phyloP scores from a whole-genome alignment of 2,329 filamentous ascomycete genomes.

The Microcyclospora tardicrescens region DNA sequence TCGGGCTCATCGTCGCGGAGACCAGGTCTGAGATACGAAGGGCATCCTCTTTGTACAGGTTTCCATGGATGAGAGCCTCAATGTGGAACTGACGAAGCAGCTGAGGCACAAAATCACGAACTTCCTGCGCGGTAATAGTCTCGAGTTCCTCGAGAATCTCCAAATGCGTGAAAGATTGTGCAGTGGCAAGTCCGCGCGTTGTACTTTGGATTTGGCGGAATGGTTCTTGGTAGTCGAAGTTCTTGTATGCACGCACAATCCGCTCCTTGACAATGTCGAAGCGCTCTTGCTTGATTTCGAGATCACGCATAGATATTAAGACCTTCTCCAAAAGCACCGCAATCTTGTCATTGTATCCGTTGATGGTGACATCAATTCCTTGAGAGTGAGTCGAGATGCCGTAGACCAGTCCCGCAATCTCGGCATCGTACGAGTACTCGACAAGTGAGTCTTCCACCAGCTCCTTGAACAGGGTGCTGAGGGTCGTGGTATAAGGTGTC shows the following conservation, averaged over 20 bases:
- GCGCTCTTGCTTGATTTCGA: constrained; percentile 72
- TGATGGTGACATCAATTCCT: constrained; percentile 65
- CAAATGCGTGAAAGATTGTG: constrained; percentile 66
- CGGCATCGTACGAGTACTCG: constrained; percentile 92
- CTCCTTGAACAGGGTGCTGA: constrained; percentile 68
- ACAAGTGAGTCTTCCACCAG: constrained; percentile 78
- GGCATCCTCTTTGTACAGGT: constrained; percentile 87
- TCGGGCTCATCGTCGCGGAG: constrained; percentile 63
- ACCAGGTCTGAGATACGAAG: constrained; percentile 73
- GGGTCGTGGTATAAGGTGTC: constrained; percentile 65
- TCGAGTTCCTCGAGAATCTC: constrained; percentile 68
- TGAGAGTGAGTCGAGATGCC: constrained; percentile 57
- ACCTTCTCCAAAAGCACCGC: constrained; percentile 83
- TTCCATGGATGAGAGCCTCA: constrained; percentile 80
- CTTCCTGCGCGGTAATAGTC: constrained; percentile 57
- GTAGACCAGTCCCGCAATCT: constrained; percentile 80
- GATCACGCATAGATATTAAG: constrained; percentile 65
- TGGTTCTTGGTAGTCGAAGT: constrained; percentile 77
- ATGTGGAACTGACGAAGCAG: constrained; percentile 74
- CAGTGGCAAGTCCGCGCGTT: constrained; percentile 64
- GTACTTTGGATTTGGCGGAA: constrained; percentile 81
- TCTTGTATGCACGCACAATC: constrained; percentile 61
- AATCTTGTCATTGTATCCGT: constrained; percentile 95
- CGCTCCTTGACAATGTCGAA: constrained; percentile 89
- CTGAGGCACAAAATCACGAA: constrained; percentile 66